Base-by-base conservation (phyloP, 2,329 filamentous ascomycete genomes). In the Neonectria faginata region DNA sequence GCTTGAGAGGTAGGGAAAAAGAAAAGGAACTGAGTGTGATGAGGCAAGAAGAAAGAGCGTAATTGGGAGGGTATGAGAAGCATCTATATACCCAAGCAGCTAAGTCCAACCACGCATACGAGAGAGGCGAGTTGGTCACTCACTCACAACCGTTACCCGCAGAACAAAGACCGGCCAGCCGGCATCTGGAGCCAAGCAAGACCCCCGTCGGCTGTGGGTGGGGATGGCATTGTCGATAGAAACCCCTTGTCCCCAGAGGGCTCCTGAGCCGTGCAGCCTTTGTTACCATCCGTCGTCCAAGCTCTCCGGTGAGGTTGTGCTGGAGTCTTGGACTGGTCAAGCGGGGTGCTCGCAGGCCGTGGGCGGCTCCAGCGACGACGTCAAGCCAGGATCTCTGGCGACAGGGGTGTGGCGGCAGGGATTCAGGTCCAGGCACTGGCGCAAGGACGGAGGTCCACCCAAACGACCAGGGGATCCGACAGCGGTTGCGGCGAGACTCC, bases 21-120 rank as follows among this genome's bases (percentile, higher is more conserved):
- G 67, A 70, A 73, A 72, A 66, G 70, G 68, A 70, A 71, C 66
- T 62, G 67, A 69, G 70, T 62, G 62, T 70, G 72, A 70, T 72
- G 65, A 68, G 66, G 31, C 62, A 66, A 67, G 63, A 67, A 66
- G 60, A 64, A 66, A 56, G 53, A 22, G 22, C 14, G 39, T 64
- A 67, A 66, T 57, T 62, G 63, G 66, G 63, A 67, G 73, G 73
- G 68, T 60, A 67, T 64, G 51, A 33, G 65, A 68, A 62, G 66
- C 62, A 69, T 60, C 73, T 76, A 76, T 76, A 76, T 76, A 76
- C 71, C 36, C 65, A 63, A 67, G 54, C 52, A 62, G 51, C 36
- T 51, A 52, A 54, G 65, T 61, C 55, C 59, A 50, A 60, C 57
- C 44, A 63, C 64, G 18, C 48, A 45, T 16, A 55, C 39, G 55